Conservation (phyloP, 2,329 filamentous ascomycete species). For the Dactylellina sp. region DNA sequence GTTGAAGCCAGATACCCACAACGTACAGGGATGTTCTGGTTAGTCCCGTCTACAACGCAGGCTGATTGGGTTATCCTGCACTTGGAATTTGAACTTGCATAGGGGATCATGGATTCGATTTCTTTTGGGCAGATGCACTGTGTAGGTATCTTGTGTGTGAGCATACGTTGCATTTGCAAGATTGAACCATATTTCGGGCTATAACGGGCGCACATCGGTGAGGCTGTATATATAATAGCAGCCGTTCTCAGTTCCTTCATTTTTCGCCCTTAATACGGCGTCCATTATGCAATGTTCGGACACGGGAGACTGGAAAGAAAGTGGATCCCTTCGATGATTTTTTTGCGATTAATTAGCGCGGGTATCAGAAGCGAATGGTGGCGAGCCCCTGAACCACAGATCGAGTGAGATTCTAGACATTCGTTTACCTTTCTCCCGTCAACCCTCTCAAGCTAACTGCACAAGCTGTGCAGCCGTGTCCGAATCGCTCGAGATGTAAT, state of each 20-base stretch:
- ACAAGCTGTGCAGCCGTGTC: not conserved
- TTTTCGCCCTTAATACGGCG: conserved; percentile 3
- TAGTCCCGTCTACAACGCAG: conserved; percentile 21
- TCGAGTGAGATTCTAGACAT: conserved; percentile 35
- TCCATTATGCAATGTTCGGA: conserved; percentile 35
- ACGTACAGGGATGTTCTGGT: conserved; percentile 26
- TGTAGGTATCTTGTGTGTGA: no score
- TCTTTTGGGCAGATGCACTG: conserved; percentile 39
- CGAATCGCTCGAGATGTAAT: not conserved
- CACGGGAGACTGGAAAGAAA: conserved; percentile 35
- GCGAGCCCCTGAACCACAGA: conserved; percentile 56
- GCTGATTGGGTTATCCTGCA: conserved; percentile 42
- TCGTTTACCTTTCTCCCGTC: conserved; percentile 16
- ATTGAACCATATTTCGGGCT: conserved; percentile 33
- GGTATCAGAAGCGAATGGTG: conserved; percentile 52
- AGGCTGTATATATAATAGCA: conserved; percentile 25
- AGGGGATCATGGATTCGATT: conserved; percentile 18
- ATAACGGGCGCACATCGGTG: conserved; percentile 26
- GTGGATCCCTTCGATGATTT: conserved; percentile 53
- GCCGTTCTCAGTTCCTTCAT: conserved; percentile 9
- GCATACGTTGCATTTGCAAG: conserved; percentile 48
- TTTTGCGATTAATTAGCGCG: conserved; percentile 56
- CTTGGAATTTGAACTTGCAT: conserved; percentile 32
- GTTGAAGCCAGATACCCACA: conserved; percentile 37
- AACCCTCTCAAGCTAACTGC: conserved; percentile 8